Evolutionary conservation across 768 basidiomycete species (phyloP).

Genomic region (Serendipita sp.): DNA sequence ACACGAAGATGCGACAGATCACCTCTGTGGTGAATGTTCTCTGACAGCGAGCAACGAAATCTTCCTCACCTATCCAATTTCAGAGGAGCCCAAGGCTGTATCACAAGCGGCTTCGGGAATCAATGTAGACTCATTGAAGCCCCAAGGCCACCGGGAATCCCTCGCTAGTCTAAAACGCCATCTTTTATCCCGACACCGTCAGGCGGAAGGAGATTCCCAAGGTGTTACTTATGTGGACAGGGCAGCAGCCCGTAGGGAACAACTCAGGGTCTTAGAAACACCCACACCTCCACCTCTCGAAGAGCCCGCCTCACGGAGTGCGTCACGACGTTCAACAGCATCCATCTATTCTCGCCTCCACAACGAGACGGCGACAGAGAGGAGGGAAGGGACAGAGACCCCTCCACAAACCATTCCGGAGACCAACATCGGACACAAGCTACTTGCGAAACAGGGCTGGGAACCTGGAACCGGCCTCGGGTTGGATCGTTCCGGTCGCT

Average conservation of each 20-base stretch:
- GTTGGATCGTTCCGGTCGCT: not conserved
- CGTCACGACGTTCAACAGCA: not conserved
- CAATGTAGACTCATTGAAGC: too few relatives aligned
- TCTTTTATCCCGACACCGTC: not conserved
- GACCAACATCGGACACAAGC: slow-evolving; percentile 49
- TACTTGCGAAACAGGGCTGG: slow-evolving; percentile 68
- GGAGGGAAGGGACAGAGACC: slow-evolving; percentile 19
- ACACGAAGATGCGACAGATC: slow-evolving; percentile 29
- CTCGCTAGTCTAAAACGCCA: slow-evolving; percentile 1
- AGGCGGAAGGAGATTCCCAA: not conserved
- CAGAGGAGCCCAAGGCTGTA: not conserved
- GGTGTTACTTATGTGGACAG: not conserved
- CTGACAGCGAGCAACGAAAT: slow-evolving; percentile 38
- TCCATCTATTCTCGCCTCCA: not conserved
- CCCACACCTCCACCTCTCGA: not conserved
- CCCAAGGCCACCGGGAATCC: not conserved
- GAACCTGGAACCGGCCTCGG: slow-evolving; percentile 42
- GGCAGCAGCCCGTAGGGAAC: not conserved
- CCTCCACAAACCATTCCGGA: slow-evolving; percentile 35
- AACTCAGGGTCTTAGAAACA: not conserved
- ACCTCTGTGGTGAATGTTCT: slow-evolving; percentile 50
- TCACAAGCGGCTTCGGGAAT: slow-evolving; percentile 22
- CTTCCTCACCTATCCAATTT: slow-evolving; percentile 29
- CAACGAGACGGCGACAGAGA: not conserved
- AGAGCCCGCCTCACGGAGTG: not conserved